These are phyloP conservation scores for Diaporthe nobilis DNA, from an alignment of 2,329 filamentous ascomycete genomes.

Conservation along the genomic window DNA sequence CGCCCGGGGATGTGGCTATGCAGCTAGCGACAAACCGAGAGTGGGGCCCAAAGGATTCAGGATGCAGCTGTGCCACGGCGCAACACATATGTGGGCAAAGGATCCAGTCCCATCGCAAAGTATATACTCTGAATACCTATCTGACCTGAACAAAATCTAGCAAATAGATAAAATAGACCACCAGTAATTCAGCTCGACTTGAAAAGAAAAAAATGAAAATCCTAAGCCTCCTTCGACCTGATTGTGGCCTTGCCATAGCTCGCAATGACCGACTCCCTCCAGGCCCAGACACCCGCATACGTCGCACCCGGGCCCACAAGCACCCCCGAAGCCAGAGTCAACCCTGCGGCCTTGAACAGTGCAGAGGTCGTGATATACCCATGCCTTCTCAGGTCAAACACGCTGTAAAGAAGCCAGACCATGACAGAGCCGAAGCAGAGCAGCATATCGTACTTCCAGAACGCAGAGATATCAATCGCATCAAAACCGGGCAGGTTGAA, in stretches of 20 bases:
- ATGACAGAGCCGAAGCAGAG: conserved; percentile 3
- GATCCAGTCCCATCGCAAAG: too few relatives aligned
- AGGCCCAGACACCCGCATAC: conserved; percentile 21
- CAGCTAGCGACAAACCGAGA: neutral
- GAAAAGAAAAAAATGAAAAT: neutral
- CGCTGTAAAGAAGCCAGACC: conserved; percentile 15
- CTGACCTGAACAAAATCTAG: neutral
- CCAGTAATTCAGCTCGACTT: neutral
- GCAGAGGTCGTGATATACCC: conserved; percentile 8
- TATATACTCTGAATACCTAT: neutral
- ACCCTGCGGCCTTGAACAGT: neutral
- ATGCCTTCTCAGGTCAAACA: conserved; percentile 5
- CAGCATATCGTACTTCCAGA: conserved; percentile 24
- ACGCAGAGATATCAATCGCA: neutral
- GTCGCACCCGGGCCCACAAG: conserved; percentile 10
- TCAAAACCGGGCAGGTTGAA: neutral
- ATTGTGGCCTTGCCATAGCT: neutral
- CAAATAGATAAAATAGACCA: neutral
- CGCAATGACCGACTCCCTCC: conserved; percentile 33
- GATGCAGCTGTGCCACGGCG: neutral
- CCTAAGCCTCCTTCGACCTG: neutral
- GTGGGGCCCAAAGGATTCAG: neutral
- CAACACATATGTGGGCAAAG: too few relatives aligned
- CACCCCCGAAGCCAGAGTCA: neutral
- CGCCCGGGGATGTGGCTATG: neutral